Percentiles rank a stretch among this genome's conserved stretches.
phyloP scores from a whole-genome alignment of 1,284 basidiomycete genomes.

The Macrocybe sp. region DNA sequence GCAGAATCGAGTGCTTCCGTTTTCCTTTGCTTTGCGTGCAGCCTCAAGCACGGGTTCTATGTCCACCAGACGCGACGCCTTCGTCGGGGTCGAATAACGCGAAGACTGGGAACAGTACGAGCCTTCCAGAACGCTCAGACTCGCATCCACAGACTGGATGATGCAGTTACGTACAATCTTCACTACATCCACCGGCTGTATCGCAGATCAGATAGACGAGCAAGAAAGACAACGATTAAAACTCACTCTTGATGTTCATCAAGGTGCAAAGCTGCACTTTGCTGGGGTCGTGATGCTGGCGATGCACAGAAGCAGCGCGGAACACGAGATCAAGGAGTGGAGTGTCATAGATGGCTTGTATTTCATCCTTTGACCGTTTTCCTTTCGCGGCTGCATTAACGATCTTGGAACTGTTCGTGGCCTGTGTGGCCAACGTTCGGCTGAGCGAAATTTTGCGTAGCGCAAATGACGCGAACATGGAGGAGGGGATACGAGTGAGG shows the following conservation, averaged over 20 bases:
- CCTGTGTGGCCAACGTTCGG: constrained; percentile 61
- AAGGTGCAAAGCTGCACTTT: constrained; percentile 96
- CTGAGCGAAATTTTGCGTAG: background rate
- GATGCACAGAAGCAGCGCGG: constrained; percentile 78
- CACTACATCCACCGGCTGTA: constrained; percentile 88
- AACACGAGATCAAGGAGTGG: constrained; percentile 87
- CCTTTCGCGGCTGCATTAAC: constrained; percentile 29
- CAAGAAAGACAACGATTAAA: constrained; percentile 17
- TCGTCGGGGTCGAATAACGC: constrained; percentile 84
- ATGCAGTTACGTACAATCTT: constrained; percentile 72
- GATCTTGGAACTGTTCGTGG: constrained; percentile 27
- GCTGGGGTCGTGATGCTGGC: constrained; percentile 81
- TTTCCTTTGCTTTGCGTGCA: constrained; percentile 90
- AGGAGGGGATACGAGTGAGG: constrained; percentile 1
- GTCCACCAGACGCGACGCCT: constrained; percentile 85
- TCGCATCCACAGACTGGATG: constrained; percentile 3
- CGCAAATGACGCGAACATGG: constrained; percentile 24
- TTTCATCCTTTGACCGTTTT: constrained; percentile 67
- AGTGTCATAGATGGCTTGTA: constrained; percentile 72
- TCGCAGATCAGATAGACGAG: constrained; percentile 12
- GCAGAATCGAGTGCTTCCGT: constrained; percentile 96
- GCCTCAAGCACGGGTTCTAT: constrained; percentile 90
- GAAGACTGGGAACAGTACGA: constrained; percentile 98
- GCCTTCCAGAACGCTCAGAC: constrained; percentile 37
- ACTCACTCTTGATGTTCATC: constrained; percentile 98